A percentile compares a stretch with the other conserved stretches of the same genome.
phyloP scores from a whole-genome alignment of 2,329 filamentous ascomycete genomes.

The Curvularia sp. region DNA sequence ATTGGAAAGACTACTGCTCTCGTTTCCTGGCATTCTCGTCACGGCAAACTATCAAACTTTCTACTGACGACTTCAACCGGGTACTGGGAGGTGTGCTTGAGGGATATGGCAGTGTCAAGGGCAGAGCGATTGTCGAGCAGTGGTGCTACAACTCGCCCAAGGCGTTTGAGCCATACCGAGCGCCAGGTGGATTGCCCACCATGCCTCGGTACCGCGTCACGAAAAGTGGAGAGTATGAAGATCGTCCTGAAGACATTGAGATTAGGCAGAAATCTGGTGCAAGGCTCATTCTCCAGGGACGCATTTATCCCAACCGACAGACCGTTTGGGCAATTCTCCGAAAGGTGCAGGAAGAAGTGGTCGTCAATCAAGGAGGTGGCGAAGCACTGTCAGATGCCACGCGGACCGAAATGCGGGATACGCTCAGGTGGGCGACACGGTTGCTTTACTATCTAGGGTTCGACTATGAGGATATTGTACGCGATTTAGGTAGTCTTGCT shows the following conservation, averaged over 20 bases:
- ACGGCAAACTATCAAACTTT: conserved; percentile 36
- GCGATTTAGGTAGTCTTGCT: conserved; percentile 41
- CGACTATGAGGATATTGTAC: conserved; percentile 43
- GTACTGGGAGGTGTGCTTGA: conserved; percentile 63
- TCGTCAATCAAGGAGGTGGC: conserved; percentile 23
- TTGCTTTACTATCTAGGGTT: conserved; percentile 43
- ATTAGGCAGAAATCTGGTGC: conserved; percentile 38
- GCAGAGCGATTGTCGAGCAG: conserved; percentile 55
- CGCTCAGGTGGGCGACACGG: conserved; percentile 41
- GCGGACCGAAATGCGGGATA: conserved; percentile 34
- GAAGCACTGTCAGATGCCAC: conserved; percentile 21
- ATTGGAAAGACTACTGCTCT: conserved; percentile 41
- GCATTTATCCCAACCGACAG: conserved; percentile 41
- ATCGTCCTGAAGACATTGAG: conserved; percentile 40
- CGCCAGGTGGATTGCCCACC: conserved; percentile 43
- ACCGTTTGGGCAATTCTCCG: conserved; percentile 45
- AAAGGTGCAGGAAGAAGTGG: conserved; percentile 43
- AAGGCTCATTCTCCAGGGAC: conserved; percentile 38
- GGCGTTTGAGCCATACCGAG: conserved; percentile 34
- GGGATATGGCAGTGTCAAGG: conserved; percentile 56
- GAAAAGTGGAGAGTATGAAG: conserved; percentile 33
- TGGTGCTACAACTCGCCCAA: conserved; percentile 51
- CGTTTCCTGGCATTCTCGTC: conserved; percentile 40
- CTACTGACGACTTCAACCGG: conserved; percentile 56
- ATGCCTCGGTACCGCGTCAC: conserved; percentile 40